Base-by-base conservation (phyloP, 306 rosid genomes). In the Acacia confusa region DNA sequence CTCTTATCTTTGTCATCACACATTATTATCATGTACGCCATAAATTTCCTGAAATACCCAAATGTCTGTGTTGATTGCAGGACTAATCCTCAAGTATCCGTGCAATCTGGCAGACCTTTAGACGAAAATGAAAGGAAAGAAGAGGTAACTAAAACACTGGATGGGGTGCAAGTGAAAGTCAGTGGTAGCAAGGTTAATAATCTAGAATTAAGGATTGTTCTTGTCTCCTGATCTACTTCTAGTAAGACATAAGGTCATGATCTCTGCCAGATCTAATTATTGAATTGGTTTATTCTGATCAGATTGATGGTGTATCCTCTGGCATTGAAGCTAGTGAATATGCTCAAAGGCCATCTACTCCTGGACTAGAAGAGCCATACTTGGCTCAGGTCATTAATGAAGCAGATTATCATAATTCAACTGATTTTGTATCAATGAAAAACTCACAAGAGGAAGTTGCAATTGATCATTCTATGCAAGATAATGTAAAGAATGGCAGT, bases 311-410 rank as follows among this genome's bases (percentile, higher is more conserved):
- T 77, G 74, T 66, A 25, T 87, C 87, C 32, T 64, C 82, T 41
- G 64, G 76, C 81, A 75, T 72, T 47, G 86, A 81, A 75, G 84
- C 81, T 38, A 50, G 82, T 78, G 89, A 81, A 57, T 88, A 84
- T 78, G 88, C 90, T 87, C 87, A 89, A 78, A 90, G 86, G 70
- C 95, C 94, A 52, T 92, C 88, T 77, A 91, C 92, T 84, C 90
- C 94, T 66, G 89, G 89, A 87, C 87, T 86, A 16, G 88, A 88
- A 78, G 94, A 90, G 84, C 88, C 88, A 40, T 90, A 87, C 85
- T 81, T 86, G 83, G 88, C 88, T 80, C 84, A 86, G 91, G 88
- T 82, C 83, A 85, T 75, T 83, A 88, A 85, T 63, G 98, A 88
- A 85, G 80, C 78, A 66, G 93, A 88, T 72, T 86, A 80, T 78